A percentile compares a stretch with the other conserved stretches of the same genome.
These are phyloP conservation scores for Domatiomyces catenatus DNA, from an alignment of 2,329 filamentous ascomycete genomes.

Conservation along the genomic window DNA sequence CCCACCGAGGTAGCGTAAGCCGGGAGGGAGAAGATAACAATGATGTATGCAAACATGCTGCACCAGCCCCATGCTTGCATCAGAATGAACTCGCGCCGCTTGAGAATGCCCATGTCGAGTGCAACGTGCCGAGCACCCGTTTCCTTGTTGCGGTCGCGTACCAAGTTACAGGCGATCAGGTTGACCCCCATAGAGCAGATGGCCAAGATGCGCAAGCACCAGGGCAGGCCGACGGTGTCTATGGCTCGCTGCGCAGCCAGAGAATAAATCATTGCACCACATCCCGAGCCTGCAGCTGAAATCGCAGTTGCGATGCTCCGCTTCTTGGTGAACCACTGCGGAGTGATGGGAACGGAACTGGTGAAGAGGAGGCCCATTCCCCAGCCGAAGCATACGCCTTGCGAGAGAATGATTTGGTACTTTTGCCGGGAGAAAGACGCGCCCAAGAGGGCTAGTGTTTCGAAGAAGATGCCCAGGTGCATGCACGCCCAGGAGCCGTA, in stretches of 20 bases:
- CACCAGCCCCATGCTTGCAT: conserved; percentile 45
- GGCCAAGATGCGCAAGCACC: conserved; percentile 47
- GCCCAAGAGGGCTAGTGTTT: conserved; percentile 39
- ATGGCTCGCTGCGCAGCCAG: conserved; percentile 45
- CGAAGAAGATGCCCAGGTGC: conserved; percentile 37
- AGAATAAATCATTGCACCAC: conserved; percentile 45
- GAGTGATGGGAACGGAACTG: conserved; percentile 38
- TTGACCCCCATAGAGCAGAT: conserved; percentile 41
- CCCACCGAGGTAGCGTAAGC: conserved; percentile 47
- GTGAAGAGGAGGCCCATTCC: conserved; percentile 50
- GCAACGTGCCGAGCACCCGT: conserved; percentile 37
- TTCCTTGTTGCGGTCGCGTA: conserved; percentile 43
- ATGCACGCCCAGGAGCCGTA: conserved; percentile 41
- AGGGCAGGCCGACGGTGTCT: conserved; percentile 38
- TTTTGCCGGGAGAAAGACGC: conserved; percentile 41
- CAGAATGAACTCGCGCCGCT: conserved; percentile 39
- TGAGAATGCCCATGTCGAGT: conserved; percentile 40
- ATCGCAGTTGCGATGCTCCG: conserved; percentile 47
- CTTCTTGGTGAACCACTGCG: conserved; percentile 47
- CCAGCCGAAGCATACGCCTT: conserved; percentile 46
- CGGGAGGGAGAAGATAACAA: conserved; percentile 48
- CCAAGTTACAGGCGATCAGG: conserved; percentile 36
- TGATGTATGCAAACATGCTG: conserved; percentile 50
- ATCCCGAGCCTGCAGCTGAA: conserved; percentile 41
- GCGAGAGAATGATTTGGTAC: conserved; percentile 46